Percentiles rank a stretch among this genome's conserved stretches.
Conservation (phyloP, 1,284 basidiomycete genomes). For the Tylopilus sp. region DNA sequence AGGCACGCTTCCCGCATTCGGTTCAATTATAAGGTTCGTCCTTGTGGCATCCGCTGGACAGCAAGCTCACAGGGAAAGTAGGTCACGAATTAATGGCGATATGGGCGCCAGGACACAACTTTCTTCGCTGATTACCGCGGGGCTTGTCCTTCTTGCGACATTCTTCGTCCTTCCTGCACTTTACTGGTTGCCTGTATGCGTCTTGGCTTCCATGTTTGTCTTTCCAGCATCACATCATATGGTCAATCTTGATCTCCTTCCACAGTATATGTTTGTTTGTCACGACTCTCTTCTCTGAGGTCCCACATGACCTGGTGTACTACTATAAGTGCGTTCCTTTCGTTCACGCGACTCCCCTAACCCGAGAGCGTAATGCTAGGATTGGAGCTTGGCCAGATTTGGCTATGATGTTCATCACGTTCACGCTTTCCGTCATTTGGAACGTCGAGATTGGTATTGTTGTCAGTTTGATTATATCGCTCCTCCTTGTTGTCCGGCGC, state of each 20-base stretch:
- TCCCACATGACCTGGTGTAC: conserved; percentile 81
- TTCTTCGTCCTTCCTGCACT: conserved; percentile 83
- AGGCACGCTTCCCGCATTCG: conserved; percentile 84
- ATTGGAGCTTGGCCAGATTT: conserved; percentile 89
- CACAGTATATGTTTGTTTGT: conserved; percentile 77
- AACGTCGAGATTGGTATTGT: conserved; percentile 83
- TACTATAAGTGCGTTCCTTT: conserved; percentile 65
- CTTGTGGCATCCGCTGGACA: neutral
- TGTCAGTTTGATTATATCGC: conserved; percentile 78
- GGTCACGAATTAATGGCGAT: conserved; percentile 82
- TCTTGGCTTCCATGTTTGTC: conserved; percentile 72
- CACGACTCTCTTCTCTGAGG: conserved; percentile 79
- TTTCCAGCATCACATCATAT: neutral
- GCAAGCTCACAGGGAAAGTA: conserved; percentile 27
- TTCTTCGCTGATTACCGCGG: conserved; percentile 77
- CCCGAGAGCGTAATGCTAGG: conserved; percentile 35
- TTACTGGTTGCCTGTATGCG: conserved; percentile 77
- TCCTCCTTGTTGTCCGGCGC: conserved; percentile 83
- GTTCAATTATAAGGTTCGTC: conserved; percentile 77
- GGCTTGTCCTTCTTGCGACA: conserved; percentile 73
- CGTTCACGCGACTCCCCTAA: neutral
- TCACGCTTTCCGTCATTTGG: conserved; percentile 76
- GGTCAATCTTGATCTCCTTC: conserved; percentile 5
- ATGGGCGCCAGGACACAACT: conserved; percentile 86
- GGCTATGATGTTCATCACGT: conserved; percentile 79